Evolutionary conservation across 441 rosid species (phyloP).

Genomic region (Daphne laureola): DNA sequence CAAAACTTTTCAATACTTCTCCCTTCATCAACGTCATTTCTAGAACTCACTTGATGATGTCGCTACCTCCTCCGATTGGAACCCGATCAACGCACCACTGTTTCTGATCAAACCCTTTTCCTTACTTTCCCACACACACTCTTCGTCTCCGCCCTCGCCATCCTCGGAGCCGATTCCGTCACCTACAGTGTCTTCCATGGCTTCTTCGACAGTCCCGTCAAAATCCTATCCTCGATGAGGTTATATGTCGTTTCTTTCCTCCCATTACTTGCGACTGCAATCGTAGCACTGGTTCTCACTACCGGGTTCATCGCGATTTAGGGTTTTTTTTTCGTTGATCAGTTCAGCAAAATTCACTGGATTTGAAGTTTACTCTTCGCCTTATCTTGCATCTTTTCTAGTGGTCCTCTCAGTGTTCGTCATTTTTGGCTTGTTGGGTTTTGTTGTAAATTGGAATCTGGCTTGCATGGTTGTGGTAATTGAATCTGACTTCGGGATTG

Average conservation of each 20-base stretch:
- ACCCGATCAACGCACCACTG: conserved; percentile 1
- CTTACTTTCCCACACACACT: conserved; percentile 19
- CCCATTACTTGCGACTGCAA: conserved; percentile 33
- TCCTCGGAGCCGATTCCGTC: conserved; percentile 51
- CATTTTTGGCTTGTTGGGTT: conserved; percentile 16
- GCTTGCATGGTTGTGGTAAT: conserved; percentile 54
- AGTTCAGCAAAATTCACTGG: conserved; percentile 21
- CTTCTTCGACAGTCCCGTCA: conserved; percentile 71
- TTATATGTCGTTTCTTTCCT: conserved; percentile 46
- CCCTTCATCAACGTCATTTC: too few relatives aligned
- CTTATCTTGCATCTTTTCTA: conserved; percentile 19
- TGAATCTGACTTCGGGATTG: conserved; percentile 59
- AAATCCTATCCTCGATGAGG: conserved; percentile 40
- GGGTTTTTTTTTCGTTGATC: conserved; percentile 19
- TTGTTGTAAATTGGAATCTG: conserved; percentile 44
- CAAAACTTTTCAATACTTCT: too few relatives aligned
- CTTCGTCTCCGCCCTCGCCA: conserved; percentile 26
- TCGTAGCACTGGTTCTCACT: conserved; percentile 20
- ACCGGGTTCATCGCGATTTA: conserved; percentile 20
- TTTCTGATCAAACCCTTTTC: conserved; percentile 11
- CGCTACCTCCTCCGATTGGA: neutral
- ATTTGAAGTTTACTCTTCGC: conserved; percentile 24
- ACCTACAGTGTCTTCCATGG: conserved; percentile 61
- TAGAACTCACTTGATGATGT: too few relatives aligned
- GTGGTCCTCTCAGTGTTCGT: conserved; percentile 12